phyloP scores from a whole-genome alignment of 2,329 filamentous ascomycete genomes.

The Alternaria sp. region DNA sequence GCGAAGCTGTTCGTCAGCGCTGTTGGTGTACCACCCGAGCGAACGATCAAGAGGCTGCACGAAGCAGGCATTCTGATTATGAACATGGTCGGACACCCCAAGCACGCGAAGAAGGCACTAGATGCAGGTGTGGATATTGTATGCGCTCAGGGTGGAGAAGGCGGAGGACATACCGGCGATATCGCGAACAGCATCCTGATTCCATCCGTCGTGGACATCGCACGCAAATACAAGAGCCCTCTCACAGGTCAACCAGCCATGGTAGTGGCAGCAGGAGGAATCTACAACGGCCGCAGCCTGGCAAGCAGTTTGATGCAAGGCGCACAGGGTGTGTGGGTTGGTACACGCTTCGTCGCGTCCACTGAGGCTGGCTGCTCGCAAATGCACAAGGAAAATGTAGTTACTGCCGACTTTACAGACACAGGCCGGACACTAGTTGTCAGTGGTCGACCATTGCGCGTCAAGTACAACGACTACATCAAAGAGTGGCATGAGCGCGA shows the following conservation, averaged over 20 bases:
- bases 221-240: slow-evolving; percentile 72
- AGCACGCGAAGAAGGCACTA: slow-evolving; percentile 88
- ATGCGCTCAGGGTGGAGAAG: slow-evolving; percentile 91
- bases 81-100: slow-evolving; percentile 97
- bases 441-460: slow-evolving; percentile 80
- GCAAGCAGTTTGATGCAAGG: slow-evolving; percentile 88
- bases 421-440: slow-evolving; percentile 85
- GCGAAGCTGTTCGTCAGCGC: slow-evolving; percentile 86
- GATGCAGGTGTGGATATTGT: slow-evolving; percentile 88
- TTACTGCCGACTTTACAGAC: slow-evolving; percentile 78
- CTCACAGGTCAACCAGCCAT: slow-evolving; percentile 75
- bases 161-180: slow-evolving; percentile 90
- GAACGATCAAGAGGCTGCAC: slow-evolving; percentile 79
- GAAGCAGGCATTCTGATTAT: slow-evolving; percentile 83
- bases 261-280: slow-evolving; percentile 89
- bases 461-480: slow-evolving; percentile 85
- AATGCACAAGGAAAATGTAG: slow-evolving; percentile 84
- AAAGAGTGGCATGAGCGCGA: slow-evolving; percentile 80
- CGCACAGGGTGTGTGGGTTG: slow-evolving; percentile 90
- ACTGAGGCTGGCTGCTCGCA: slow-evolving; percentile 81
- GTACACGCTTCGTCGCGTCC: slow-evolving; percentile 87
- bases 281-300: slow-evolving; percentile 81
- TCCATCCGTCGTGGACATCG: slow-evolving; percentile 86
- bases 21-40: slow-evolving; percentile 81
- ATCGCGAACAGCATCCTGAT: slow-evolving; percentile 87